A percentile compares a stretch with the other conserved stretches of the same genome.
phyloP scores from a whole-genome alignment of 2,329 filamentous ascomycete species.

The Neonectria coccinea region DNA sequence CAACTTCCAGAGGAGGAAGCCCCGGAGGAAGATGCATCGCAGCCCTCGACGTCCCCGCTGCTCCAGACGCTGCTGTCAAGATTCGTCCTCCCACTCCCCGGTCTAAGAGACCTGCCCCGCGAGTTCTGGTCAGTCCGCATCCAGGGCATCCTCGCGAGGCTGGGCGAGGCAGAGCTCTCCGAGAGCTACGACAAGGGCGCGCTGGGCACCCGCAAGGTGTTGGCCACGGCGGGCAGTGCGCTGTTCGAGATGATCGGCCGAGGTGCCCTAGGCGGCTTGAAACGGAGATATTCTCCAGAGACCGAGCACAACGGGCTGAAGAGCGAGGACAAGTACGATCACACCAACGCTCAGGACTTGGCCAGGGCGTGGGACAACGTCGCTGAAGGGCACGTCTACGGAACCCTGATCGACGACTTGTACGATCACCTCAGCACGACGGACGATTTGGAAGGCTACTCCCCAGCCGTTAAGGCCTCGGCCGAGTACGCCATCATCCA shows the following conservation, averaged over 20 bases:
- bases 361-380: slow-evolving; percentile 74
- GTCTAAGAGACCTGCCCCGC: slow-evolving; percentile 69
- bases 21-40: slow-evolving; percentile 43
- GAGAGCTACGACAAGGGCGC: slow-evolving; percentile 86
- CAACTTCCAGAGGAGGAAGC: slow-evolving; percentile 30
- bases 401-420: slow-evolving; percentile 72
- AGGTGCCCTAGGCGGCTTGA: slow-evolving; percentile 71
- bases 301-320: slow-evolving; percentile 8
- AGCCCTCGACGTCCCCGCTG: slow-evolving; percentile 68
- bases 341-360: slow-evolving; percentile 69
- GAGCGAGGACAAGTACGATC: slow-evolving; percentile 64
- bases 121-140: slow-evolving; percentile 76
- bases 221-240: slow-evolving; percentile 77
- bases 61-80: slow-evolving; percentile 76
- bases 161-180: slow-evolving; percentile 77
- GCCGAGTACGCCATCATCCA: slow-evolving; percentile 77
- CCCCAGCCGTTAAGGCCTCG: slow-evolving; percentile 70
- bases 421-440: slow-evolving; percentile 71
- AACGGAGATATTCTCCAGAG: slow-evolving; percentile 18
- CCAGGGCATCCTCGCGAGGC: slow-evolving; percentile 68
- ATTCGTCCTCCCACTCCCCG: slow-evolving; percentile 74
- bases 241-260: slow-evolving; percentile 77
- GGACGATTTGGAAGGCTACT: slow-evolving; percentile 72
- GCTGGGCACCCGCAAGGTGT: slow-evolving; percentile 78
- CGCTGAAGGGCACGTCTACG: slow-evolving; percentile 75